A percentile compares a stretch with the other conserved stretches of the same genome.
Evolutionary conservation across 257 asterid genomes (phyloP).

Genomic region (Solanum neorickii): DNA sequence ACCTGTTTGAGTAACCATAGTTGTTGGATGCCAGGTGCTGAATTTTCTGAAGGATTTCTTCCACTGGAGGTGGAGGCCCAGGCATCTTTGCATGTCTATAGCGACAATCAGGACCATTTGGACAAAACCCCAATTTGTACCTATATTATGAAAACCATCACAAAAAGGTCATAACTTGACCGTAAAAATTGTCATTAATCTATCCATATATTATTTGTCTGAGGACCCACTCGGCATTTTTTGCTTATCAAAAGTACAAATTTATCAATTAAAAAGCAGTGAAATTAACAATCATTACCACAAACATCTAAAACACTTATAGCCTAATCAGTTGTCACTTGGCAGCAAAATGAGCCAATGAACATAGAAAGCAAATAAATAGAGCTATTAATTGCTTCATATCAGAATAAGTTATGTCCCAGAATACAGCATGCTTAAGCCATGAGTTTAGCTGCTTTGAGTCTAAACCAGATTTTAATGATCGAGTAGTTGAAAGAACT

Average conservation of each 20-base stretch:
- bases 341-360: background rate
- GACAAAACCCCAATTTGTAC: slow-evolving; percentile 97
- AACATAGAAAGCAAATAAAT: background rate
- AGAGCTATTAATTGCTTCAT: background rate
- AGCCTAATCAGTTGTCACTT: background rate
- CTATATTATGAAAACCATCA: slow-evolving; percentile 23
- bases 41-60: slow-evolving; percentile 74
- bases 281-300: background rate
- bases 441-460: background rate
- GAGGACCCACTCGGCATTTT: background rate
- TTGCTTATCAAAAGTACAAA: background rate
- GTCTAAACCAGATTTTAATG: background rate
- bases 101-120: slow-evolving; percentile 83
- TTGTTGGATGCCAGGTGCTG: slow-evolving; percentile 61
- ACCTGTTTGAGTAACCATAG: slow-evolving; percentile 54
- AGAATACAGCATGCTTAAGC: background rate
- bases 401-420: background rate
- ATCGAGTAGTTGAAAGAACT: background rate
- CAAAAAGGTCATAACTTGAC: background rate
- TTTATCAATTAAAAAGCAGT: background rate
- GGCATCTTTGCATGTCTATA: slow-evolving; percentile 54
- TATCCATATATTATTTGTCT: background rate
- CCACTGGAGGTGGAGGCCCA: slow-evolving; percentile 93
- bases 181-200: background rate
- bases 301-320: background rate